Evolutionary conservation across 2,329 filamentous ascomycete genomes (phyloP).

Genomic region (Aureobasidium leucospermi): DNA sequence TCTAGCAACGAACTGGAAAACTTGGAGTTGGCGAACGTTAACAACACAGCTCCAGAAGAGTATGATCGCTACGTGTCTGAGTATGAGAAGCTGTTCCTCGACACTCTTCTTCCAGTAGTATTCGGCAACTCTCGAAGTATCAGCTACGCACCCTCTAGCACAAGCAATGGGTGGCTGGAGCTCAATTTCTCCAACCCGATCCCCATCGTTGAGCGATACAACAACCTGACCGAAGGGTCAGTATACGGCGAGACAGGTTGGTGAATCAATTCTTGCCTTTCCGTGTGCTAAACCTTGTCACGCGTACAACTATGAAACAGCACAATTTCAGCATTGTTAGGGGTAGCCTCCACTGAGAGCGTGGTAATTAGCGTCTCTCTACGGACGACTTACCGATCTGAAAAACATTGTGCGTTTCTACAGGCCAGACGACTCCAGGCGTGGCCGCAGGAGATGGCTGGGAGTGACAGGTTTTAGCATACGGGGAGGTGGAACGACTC

Average conservation of each 20-base stretch:
- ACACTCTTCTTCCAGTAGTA: conserved; percentile 47
- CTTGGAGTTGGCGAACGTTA: conserved; percentile 40
- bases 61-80: conserved; percentile 40
- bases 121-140: conserved; percentile 54
- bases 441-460: too few species aligned
- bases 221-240: conserved; percentile 44
- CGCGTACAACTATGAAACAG: too few species aligned
- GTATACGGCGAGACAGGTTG: conserved; percentile 52
- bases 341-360: too few species aligned
- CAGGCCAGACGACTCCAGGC: too few species aligned
- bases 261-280: neutral
- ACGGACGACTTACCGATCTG: too few species aligned
- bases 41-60: conserved; percentile 34
- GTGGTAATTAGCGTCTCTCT: too few species aligned
- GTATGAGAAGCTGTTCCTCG: conserved; percentile 53
- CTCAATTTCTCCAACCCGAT: conserved; percentile 45
- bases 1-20: conserved; percentile 52
- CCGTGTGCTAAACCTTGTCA: too few species aligned
- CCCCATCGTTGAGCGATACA: conserved; percentile 50
- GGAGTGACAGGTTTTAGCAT: too few species aligned
- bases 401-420: too few species aligned
- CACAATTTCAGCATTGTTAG: too few species aligned
- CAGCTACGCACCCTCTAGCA: conserved; percentile 54
- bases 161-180: conserved; percentile 50
- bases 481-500: neutral